Base-by-base conservation (phyloP, 345 rosid genomes). In the Garcia nutans region DNA sequence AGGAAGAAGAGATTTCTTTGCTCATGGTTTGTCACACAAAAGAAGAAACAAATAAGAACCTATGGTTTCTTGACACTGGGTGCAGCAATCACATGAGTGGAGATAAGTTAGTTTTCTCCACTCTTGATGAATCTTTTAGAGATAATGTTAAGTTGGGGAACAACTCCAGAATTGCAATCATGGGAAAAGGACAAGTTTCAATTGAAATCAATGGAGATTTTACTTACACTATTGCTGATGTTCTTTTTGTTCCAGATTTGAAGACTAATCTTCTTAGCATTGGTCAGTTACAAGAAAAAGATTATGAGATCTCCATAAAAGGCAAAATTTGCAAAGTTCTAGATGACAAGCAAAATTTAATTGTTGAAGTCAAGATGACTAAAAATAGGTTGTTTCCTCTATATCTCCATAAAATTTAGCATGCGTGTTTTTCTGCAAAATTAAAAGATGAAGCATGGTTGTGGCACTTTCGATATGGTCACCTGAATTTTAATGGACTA, bases 211-310 rank as follows among this genome's bases (percentile, higher is more conserved):
- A 74, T 1, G n/a, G 17, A 6, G 13, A 65, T 50, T 17, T 15
- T n/a, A 6, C n/a, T 31, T 13, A 74, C 9, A 74, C 63, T 3
- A 66, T 64, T 12, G 60, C 63, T 8, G 49, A 74, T 74, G 62
- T 74, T 15, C 63, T 74, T 28, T 74, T 3, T 66, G 50, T 74
- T 64, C 31, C 52, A 49, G 52, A 64, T 52, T 65, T 74, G 62
- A 74, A 26, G 28, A 74, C 10, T 19, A 74, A 74, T 37, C 19
- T 74, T 2, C 6, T 52, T 1, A 26, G 63, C 24, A 22, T 65
- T 52, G 63, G 63, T 31, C 71, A 64, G 33, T 20, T 64, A 19
- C 61, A 74, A 49, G 77, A 74, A 19, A 63, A 74, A 45, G 61
- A 60, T 8, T 74, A 74, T 66, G 37, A 52, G 26, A 64, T 65